phyloP scores from a whole-genome alignment of 768 basidiomycete genomes.

The Boletus sp. region DNA sequence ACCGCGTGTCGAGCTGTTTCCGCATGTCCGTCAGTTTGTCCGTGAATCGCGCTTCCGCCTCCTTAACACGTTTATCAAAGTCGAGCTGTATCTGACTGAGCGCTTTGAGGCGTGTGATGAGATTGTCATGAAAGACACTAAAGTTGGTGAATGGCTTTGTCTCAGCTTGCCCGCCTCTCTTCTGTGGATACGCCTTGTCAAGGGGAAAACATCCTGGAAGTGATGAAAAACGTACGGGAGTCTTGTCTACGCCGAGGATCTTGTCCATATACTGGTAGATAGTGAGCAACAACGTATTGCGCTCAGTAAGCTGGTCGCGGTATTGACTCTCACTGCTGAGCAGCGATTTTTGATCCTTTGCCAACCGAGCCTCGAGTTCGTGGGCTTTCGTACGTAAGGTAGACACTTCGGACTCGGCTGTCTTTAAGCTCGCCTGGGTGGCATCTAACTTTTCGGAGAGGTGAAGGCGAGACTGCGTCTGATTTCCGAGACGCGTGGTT shows the following conservation, averaged over 20 bases:
- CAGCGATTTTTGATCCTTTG: conserved; percentile 77
- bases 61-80: conserved; percentile 84
- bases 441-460: conserved; percentile 86
- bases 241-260: conserved; percentile 87
- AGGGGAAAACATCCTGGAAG: background rate
- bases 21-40: conserved; percentile 79
- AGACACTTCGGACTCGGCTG: conserved; percentile 66
- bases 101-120: conserved; percentile 82
- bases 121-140: conserved; percentile 89
- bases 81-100: conserved; percentile 82
- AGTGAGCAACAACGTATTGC: conserved; percentile 86
- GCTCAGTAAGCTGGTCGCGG: conserved; percentile 89
- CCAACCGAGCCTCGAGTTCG: conserved; percentile 77
- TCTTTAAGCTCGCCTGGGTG: conserved; percentile 57
- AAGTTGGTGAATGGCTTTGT: conserved; percentile 95
- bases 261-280: conserved; percentile 96
- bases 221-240: conserved; percentile 56
- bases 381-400: conserved; percentile 57
- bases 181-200: conserved; percentile 39
- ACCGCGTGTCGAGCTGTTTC: conserved; percentile 83
- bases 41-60: conserved; percentile 66
- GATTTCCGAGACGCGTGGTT: conserved; percentile 71
- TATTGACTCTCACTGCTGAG: conserved; percentile 75
- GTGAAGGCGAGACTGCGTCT: conserved; percentile 85
- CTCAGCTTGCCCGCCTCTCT: conserved; percentile 72